Base-by-base conservation (phyloP, 306 rosid species). In the Sphenostylis stenocarpa region DNA sequence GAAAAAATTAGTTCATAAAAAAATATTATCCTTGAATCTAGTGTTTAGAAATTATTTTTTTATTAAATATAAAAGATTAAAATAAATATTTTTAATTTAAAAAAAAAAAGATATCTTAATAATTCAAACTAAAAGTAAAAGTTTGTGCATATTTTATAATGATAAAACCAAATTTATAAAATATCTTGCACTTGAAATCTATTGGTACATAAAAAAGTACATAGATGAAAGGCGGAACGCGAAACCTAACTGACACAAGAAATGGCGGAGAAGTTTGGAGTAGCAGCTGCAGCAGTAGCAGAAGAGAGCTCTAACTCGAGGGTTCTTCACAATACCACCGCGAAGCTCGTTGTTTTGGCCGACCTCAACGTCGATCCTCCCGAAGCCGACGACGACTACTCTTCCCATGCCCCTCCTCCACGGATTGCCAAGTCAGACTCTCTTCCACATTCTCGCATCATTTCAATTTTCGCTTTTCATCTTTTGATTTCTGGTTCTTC, bases 291-390 rank as follows among this genome's bases (percentile, higher is more conserved):
- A 10, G 29, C 73, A 45, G 76, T 65, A 28, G 45, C 60, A 17
- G 87, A 78, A 39, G 63, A 24, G 81, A 75, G 69, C 15, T 55
- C 39, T 3, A 83, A 77, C 24, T 33, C 65, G 7, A 80, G 79
- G 81, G 2, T 38, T 38, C 52, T 52, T 19, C 82, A 52, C 66
- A 84, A 80, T 17, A 66, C 89, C n/a, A 84, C 85, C 21, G 49
- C 89, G 19, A 90, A 88, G 81, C 47, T 87, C 65, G 85, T 86
- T 64, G 84, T 91, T 72, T 82, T 94, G 53, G 91, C 98, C 5
- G 93, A 94, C 87, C 97, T 92, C 66, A 92, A 92, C 87, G 83
- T 84, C 71, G 93, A 90, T 67, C 97, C 97, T 44, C 92, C 94
- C 5, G 96, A 94, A 82, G 75, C 79, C 23, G 95, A 91, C 69